These are phyloP conservation scores for Trapa bicornis DNA, from an alignment of 345 rosid genomes.

Conservation along the genomic window DNA sequence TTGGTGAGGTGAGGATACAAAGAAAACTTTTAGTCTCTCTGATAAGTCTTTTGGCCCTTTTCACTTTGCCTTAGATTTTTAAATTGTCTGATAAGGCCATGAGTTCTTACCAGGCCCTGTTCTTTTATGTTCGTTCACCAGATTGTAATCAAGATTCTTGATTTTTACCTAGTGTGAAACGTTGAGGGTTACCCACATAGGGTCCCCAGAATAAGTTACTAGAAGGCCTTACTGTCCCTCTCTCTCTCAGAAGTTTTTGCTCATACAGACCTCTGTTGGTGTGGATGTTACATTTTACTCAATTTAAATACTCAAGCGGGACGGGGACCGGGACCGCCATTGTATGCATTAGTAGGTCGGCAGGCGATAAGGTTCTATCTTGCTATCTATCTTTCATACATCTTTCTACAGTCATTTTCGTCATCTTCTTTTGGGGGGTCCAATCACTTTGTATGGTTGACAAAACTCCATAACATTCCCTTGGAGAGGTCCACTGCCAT, in stretches of 20 bases:
- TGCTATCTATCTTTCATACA: background rate
- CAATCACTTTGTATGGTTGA: background rate
- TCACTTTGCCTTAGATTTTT: slow-evolving; percentile 8
- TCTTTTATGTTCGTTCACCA: slow-evolving; percentile 17
- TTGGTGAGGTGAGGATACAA: slow-evolving; percentile 9
- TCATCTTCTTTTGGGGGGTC: too few relatives aligned
- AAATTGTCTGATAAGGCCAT: slow-evolving; percentile 23
- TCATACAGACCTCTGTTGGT: background rate
- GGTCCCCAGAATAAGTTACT: slow-evolving; percentile 27
- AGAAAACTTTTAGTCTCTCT: slow-evolving; percentile 8
- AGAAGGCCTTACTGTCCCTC: slow-evolving; percentile 21
- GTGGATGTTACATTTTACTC: background rate
- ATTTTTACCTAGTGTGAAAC: slow-evolving; percentile 15
- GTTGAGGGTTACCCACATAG: slow-evolving; percentile 10
- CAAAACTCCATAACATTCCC: background rate
- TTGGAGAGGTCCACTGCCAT: background rate
- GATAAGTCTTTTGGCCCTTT: background rate
- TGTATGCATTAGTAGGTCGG: background rate
- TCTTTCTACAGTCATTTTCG: too few relatives aligned
- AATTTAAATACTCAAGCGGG: background rate
- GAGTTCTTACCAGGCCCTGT: slow-evolving; percentile 28
- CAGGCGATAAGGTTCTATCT: background rate
- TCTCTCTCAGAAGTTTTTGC: background rate
- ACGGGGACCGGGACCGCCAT: background rate
- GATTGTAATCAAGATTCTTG: slow-evolving; percentile 11